Percentiles rank a stretch among this genome's conserved stretches.
phyloP scores from a whole-genome alignment of 805 yeast genomes.

The Babjeviella inositovora region DNA sequence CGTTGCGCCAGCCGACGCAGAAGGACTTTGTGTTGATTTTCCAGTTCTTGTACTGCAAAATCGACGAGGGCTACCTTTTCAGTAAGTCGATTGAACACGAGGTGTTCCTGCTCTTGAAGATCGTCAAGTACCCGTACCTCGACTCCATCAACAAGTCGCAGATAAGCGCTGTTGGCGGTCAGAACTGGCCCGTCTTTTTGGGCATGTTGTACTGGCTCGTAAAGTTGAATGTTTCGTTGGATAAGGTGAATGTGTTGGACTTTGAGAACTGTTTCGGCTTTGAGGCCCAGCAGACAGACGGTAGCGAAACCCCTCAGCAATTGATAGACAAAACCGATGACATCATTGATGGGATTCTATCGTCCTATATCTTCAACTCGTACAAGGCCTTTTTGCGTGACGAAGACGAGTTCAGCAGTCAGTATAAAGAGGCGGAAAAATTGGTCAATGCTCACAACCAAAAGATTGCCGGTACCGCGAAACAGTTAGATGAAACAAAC shows the following conservation, averaged over 20 bases:
- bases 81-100: conserved; percentile 59
- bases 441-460: conserved; percentile 36
- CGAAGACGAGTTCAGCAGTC: conserved; percentile 43
- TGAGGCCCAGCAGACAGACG: too few species aligned
- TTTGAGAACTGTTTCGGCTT: too few species aligned
- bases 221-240: conserved; percentile 29
- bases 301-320: too few species aligned
- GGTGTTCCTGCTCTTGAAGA: conserved; percentile 48
- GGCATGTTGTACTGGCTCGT: conserved; percentile 80
- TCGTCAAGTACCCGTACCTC: conserved; percentile 62
- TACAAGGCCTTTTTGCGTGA: conserved; percentile 52
- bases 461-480: conserved; percentile 29
- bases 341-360: too few species aligned
- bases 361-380: conserved; percentile 48
- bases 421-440: conserved; percentile 33
- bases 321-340: too few species aligned
- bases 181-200: conserved; percentile 70
- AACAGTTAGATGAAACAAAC: conserved; percentile 21
- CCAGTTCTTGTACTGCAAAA: conserved; percentile 59
- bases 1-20: conserved; percentile 69
- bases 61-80: conserved; percentile 70
- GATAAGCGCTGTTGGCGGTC: conserved; percentile 83
- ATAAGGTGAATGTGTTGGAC: conserved; percentile 18
- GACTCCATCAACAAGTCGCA: conserved; percentile 74
- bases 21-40: conserved; percentile 69